Base-by-base conservation (phyloP, 2,329 filamentous ascomycete genomes). In the Neospermospora avenae region DNA sequence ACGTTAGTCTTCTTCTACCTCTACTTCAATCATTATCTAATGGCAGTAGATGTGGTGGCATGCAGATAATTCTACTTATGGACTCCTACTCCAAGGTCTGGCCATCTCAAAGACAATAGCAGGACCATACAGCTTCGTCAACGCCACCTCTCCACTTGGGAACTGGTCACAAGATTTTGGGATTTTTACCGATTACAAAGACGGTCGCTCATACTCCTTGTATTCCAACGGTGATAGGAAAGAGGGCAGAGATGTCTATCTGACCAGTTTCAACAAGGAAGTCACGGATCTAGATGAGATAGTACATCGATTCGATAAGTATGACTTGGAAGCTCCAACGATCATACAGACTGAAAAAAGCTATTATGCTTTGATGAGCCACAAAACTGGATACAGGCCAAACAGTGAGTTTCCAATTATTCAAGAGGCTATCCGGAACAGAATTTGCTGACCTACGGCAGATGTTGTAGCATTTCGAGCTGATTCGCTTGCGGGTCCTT, bases 141-240 rank as follows among this genome's bases (percentile, higher is more conserved):
- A 80, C 42, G 83, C 81, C 0, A 80, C 77, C 0, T 73, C 78
- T 0, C 83, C 83, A 0, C 77, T 85, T 0, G 83, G 83, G 1
- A 86, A 85, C 69, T 85, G 83, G 83, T 84, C 81, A 0, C 83
- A 86, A 63, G 83, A 86, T 58, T 86, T 84, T 48, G 83, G 83
- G 10, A 74, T 84, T 22, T 85, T 86, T 63, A 82, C 80, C 3
- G 83, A 86, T 65, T 81, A 81, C 71, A 84, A 84, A 59, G 77
- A 83, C 44, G 81, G 81, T 11, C 75, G 76, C 0, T 78, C 80
- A 0, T 85, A 85, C 61, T 77, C 82, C 0, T 73, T 85, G 1
- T 85, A 85, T 71, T 84, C 81, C 1, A 86, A 85, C 48, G 83
- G 83, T 1, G 83, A 86, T 62, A 73, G 77, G 0, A 72, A 69